Conservation (phyloP, 2,329 filamentous ascomycete species). For the Aplosporella prunicola region DNA sequence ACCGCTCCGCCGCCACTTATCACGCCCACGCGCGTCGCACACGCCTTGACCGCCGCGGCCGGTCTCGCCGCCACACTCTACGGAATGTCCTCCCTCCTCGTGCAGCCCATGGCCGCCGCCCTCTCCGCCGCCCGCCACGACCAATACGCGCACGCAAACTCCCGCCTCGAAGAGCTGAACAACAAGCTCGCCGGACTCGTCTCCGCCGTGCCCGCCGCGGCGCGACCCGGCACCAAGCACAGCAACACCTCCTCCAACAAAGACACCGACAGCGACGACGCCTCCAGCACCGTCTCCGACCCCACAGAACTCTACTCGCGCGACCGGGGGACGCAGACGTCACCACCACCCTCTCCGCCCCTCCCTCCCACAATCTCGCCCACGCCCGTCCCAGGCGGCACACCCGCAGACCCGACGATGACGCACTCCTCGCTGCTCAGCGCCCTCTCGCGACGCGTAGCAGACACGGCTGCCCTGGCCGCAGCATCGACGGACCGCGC, state of each 20-base stretch:
- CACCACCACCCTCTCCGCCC: conserved; percentile 28
- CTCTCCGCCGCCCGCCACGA: conserved; percentile 49
- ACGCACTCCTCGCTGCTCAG: conserved; percentile 23
- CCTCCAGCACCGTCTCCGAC: conserved; percentile 46
- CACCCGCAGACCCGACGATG: conserved; percentile 20
- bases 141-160: conserved; percentile 42
- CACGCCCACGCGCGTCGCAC: conserved; percentile 46
- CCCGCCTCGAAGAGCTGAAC: conserved; percentile 47
- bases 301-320: conserved; percentile 74
- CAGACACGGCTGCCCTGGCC: conserved; percentile 41
- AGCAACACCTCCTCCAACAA: conserved; percentile 15
- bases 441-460: conserved; percentile 35
- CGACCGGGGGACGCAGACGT: conserved; percentile 72
- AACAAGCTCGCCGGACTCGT: conserved; percentile 49
- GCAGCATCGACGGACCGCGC: conserved; percentile 29
- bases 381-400: conserved; percentile 16
- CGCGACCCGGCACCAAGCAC: conserved; percentile 16
- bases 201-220: conserved; percentile 48
- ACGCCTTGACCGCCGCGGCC: conserved; percentile 47
- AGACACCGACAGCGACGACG: conserved; percentile 25
- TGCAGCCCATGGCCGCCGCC: conserved; percentile 50
- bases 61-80: conserved; percentile 53
- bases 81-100: conserved; percentile 58
- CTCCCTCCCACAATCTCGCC: conserved; percentile 16
- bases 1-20: conserved; percentile 51